Percentiles rank a stretch among this genome's conserved stretches.
Evolutionary conservation across 2,329 filamentous ascomycete genomes (phyloP).

Genomic region (Colletotrichum phormii): DNA sequence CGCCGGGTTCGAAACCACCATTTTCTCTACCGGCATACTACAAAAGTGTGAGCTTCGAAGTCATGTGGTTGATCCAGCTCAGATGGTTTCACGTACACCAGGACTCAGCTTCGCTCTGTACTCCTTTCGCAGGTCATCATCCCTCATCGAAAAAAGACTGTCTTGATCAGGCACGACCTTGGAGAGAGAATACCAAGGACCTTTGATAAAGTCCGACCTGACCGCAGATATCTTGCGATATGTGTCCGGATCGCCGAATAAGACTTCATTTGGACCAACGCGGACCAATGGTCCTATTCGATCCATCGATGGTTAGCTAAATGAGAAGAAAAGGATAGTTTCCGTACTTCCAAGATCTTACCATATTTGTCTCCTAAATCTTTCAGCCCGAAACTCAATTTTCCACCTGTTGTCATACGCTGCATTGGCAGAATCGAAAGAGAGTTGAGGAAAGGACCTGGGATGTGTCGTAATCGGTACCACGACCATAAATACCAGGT

Average conservation of each 20-base stretch:
- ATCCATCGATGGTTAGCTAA: slow-evolving; percentile 42
- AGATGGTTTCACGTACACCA: slow-evolving; percentile 8
- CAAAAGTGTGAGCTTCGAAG: not conserved
- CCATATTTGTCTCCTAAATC: slow-evolving; percentile 28
- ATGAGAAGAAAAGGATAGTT: too few relatives aligned
- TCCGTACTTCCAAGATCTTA: not conserved
- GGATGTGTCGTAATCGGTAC: slow-evolving; percentile 47
- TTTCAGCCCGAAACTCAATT: slow-evolving; percentile 22
- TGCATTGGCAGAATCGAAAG: slow-evolving; percentile 47
- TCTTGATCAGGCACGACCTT: slow-evolving; percentile 33
- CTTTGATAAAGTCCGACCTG: slow-evolving; percentile 33
- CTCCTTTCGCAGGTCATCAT: slow-evolving; percentile 35
- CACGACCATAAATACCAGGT: slow-evolving; percentile 36
- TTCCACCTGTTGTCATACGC: slow-evolving; percentile 14
- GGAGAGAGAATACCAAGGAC: slow-evolving; percentile 35
- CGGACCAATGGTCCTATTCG: slow-evolving; percentile 33
- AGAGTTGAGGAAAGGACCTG: slow-evolving; percentile 45
- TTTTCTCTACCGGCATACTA: slow-evolving; percentile 34
- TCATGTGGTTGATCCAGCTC: too few relatives aligned
- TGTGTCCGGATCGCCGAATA: slow-evolving; percentile 34
- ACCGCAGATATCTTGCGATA: slow-evolving; percentile 29
- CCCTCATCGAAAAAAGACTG: slow-evolving; percentile 36
- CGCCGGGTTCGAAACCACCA: slow-evolving; percentile 21
- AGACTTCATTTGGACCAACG: slow-evolving; percentile 39
- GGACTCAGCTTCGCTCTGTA: slow-evolving; percentile 36